Percentiles rank a stretch among this genome's conserved stretches.
These are phyloP conservation scores for Yamadazyma siamensis DNA, from an alignment of 1,139 yeast species.

Conservation along the genomic window DNA sequence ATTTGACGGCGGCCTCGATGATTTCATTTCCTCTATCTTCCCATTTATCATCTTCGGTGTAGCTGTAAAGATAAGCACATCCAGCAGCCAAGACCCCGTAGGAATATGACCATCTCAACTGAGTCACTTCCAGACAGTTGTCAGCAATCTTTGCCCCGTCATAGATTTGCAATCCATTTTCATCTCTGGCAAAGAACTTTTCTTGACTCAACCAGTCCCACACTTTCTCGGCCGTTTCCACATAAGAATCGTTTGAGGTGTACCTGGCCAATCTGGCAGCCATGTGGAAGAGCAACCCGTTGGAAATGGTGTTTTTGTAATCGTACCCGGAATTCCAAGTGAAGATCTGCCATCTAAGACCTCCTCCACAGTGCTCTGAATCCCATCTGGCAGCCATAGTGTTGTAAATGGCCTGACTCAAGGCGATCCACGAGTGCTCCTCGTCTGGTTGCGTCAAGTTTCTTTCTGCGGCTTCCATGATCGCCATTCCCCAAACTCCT, in stretches of 20 bases:
- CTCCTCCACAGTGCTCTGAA: conserved; percentile 59
- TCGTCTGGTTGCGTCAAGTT: conserved; percentile 49
- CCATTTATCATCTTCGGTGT: conserved; percentile 59
- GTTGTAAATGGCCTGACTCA: conserved; percentile 73
- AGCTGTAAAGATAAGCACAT: conserved; percentile 64
- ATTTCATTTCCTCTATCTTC: conserved; percentile 45
- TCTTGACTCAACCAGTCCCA: conserved; percentile 67
- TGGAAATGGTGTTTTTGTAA: conserved; percentile 76
- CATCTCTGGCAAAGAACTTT: conserved; percentile 41
- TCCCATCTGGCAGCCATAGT: conserved; percentile 83
- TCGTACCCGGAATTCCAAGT: conserved; percentile 72
- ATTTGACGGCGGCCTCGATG: conserved; percentile 42
- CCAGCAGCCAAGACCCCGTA: conserved; percentile 73
- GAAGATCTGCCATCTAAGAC: conserved; percentile 84
- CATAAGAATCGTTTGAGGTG: conserved; percentile 60
- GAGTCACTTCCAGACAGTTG: conserved; percentile 54
- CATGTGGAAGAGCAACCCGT: conserved; percentile 72
- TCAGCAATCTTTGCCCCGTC: conserved; percentile 65
- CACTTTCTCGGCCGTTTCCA: conserved; percentile 60
- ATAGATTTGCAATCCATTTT: conserved; percentile 44
- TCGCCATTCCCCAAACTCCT: conserved; percentile 65
- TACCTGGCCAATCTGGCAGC: conserved; percentile 77
- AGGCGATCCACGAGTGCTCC: conserved; percentile 60
- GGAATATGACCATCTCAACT: conserved; percentile 74
- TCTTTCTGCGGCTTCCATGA: conserved; percentile 60